Evolutionary conservation across 768 basidiomycete species (phyloP), one percentile per base, ranked within the genome.

Genomic region (Boletales sp.): DNA sequence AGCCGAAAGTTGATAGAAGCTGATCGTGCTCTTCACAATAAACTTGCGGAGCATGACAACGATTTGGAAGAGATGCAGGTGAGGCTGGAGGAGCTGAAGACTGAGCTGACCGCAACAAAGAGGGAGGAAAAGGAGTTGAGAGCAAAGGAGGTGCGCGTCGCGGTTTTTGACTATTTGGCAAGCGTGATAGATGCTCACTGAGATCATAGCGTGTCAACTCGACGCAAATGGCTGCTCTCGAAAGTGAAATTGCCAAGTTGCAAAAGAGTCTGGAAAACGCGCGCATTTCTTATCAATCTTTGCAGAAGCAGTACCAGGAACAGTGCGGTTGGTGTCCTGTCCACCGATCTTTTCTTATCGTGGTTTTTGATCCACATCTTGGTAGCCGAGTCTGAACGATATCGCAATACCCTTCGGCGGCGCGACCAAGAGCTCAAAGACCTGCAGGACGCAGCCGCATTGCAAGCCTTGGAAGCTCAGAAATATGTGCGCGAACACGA

Each of bases 41-140:
- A 83, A 56, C 73, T 93, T 13, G 67, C 69, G 11, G 87, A 92
- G 45, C 90, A 92, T 57, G 93, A 95, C 66, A 65, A 73, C n/a
- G 86, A 93, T 59, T 68, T 94, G 28, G 87, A 90, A 57, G 88
- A 92, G 51, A 79, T 90, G 69, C 85, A 94, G 60, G 70, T 69
- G 4, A 75, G 80, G 30, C 64, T 95, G 50, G 94, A 96, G 50
- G 91, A 96, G 63, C 67, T 86, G 52, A 73, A 78, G 55, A 79
- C 74, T 12, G 94, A 96, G 66, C 73, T 96, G 8, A 83, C 75
- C 13, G 78, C 86, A 7, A 85, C 87, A 5, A 89, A 90, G 66
- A 79, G 90, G 36, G 93, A 97, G 60, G 94, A 97, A 69, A 96
- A 97, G 70, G 94, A 97, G 60, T 68, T 95, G 56, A 76, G 90